Evolutionary conservation across 371 early-diverging fungal genomes (phyloP), one percentile per base, ranked within the genome.

Genomic region (Entomophthora muscae): DNA sequence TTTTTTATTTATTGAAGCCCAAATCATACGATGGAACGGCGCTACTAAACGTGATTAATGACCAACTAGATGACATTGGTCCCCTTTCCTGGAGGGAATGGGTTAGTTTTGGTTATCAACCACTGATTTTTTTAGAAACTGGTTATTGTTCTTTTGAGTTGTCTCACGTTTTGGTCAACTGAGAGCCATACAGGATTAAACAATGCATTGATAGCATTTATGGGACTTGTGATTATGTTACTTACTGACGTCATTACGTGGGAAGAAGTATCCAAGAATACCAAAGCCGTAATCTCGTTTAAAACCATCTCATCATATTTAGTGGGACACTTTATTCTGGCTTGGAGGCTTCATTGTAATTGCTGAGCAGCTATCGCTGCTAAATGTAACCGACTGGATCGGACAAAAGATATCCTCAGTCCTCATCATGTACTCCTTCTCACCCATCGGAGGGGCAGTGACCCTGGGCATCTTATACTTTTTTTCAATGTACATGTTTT

Each of bases 311-410:
- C 42, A 22, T 22, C 12, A 32, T 32, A 57, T 17, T 32, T 60
- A 76, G 78, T 89, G 90, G 90, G 90, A 90, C 66, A 80, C 85
- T 2, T 77, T 85, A 51, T 87, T 85, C 65, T 90, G 90, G 89
- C 71, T 90, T 1, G 82, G 83, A 22, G 84, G 84, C 10, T 85
- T 90, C 71, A 76, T 90, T 24, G 76, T 85, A 0, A 80, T 90
- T 60, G 87, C 86, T 52, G 79, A 82, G 61, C 88, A 88, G 66
- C 71, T 89, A 1, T 73, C 82, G 21, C 77, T 75, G 23, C 74
- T 84, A 2, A 86, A 86, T 5, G 75, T 88, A 26, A 78, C 86
- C 12, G 69, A 71, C 3, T 84, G 72, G 69, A 68, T 88, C 32
- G 88, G 87, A 13, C 67, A 73, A 28, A 68, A 70, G 10, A 75